Base-by-base conservation (phyloP, 169 alveolate species). In the Haemoproteus tartakovskyi region DNA sequence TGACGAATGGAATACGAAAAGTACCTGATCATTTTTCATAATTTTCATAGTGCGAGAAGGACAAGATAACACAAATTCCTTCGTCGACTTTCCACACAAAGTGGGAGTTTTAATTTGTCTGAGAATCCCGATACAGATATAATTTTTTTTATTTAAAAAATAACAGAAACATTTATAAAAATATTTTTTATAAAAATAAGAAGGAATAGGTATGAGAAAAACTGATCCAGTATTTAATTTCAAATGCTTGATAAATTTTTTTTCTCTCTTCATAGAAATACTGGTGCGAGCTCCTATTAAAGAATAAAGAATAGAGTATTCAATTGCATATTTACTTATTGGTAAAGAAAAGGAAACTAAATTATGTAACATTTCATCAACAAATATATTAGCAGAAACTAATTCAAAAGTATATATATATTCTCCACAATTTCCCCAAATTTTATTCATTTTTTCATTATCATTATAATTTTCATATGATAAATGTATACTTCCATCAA, bases 341-440 rank as follows among this genome's bases (percentile, higher is more conserved):
- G 89, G 80, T 26, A 83, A 43, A 6, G 93, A 88, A 83, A 86
- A 90, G 4, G 91, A 87, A 26, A 88, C 84, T 40, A 88, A 74
- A 33, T 88, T 87, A 54, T 88, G 88, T n/a, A 88, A 19, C 93
- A 88, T 88, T 64, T 88, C 93, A 52, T 86, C 89, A 16, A 88
- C 91, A 74, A 88, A 88, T 4, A 86, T 86, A 29, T 85, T 80
- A 27, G 91, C 93, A 11, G 93, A 86, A 2, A 90, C 90, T 45
- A 88, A 63, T 51, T 88, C 91, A 54, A 82, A 86, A 29, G 90
- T 86, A 12, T 87, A 61, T 63, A 88, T 88, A 56, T 86, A 88
- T 56, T 88, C 93, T 4, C 91, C 91, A 74, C 83, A 88, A 54
- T 86, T 88, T 61, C 82, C 90, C 93, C 93, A 88, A 0, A 80